Base-by-base conservation (phyloP, 2,329 filamentous ascomycete genomes). In the Calonectria fujianensis region DNA sequence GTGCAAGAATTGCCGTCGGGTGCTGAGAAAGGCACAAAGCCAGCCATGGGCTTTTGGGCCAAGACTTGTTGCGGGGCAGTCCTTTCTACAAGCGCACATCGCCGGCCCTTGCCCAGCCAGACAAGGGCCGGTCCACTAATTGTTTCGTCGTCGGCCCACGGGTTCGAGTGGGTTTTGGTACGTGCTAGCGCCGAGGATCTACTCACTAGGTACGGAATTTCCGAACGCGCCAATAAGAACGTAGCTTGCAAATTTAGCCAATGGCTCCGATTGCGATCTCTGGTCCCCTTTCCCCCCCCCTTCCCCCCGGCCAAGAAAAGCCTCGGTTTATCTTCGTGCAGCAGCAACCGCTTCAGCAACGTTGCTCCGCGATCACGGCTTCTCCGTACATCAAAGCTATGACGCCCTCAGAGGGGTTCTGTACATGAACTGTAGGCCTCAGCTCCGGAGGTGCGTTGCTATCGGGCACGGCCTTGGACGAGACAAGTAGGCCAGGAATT, bases 131-230 rank as follows among this genome's bases (percentile, higher is more conserved):
- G 64, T 61, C 74, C 65, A 67, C 50, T 35, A 45, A 57, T 37
- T 75, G 67, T 74, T 70, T 70, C 35, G 45, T 41, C 35, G 45
- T 32, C 68, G 67, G 52, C 68, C 54, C 57, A 69, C 59, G 51
- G 31, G 66, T 66, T 70, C 67, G 59, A 70, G 66, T 66, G 72
- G 51, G 35, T 57, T 73, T 69, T n/a, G 45, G n/a, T 27, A 39
- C 24, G 24, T 41, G 20, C 37, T 50, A 16, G 66, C n/a, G 54
- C 24, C 11, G n/a, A 41, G 61, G 57, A 65, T 73, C 57, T 64
- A 18, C 32, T 65, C 32, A 4, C 54, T 45, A 72, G 37, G 29
- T 57, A 59, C 71, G 71, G 65, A 59, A 52, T 61, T 14, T 48
- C 52, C 63, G 70, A 57, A 50, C 59, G 61, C 51, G 18, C 63